Evolutionary conservation across 148 eudicot genomes (phyloP).

Genomic region (Oxyria digyna): DNA sequence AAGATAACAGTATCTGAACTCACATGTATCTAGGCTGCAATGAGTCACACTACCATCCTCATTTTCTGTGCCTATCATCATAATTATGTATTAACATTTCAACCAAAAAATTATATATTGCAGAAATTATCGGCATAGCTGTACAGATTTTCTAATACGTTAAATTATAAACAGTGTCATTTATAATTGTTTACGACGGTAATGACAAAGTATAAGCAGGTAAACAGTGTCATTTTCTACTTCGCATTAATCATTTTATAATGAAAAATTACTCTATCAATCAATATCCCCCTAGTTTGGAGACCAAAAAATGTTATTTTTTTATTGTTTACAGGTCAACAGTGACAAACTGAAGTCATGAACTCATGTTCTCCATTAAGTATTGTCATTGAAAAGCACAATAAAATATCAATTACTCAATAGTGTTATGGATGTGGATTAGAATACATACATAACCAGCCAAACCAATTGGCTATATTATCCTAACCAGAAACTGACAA

Average conservation of each 20-base stretch:
- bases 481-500: not conserved
- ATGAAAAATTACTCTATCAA: not conserved
- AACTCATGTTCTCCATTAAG: no score
- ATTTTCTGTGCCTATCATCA: not conserved
- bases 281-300: not conserved
- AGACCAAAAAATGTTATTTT: not conserved
- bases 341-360: no score
- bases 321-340: not conserved
- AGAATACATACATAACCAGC: not conserved
- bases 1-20: not conserved
- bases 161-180: no score
- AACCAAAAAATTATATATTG: not conserved
- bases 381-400: no score
- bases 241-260: no score
- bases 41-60: not conserved
- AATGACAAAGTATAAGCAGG: no score
- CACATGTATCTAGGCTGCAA: not conserved
- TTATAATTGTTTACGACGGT: no score
- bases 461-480: not conserved
- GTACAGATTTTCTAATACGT: no score
- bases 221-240: no score
- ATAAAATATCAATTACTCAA: no score
- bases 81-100: not conserved
- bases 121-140: not conserved
- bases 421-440: no score